phyloP scores from a whole-genome alignment of 805 yeast species.

The Barnettozyma sucrosica region DNA sequence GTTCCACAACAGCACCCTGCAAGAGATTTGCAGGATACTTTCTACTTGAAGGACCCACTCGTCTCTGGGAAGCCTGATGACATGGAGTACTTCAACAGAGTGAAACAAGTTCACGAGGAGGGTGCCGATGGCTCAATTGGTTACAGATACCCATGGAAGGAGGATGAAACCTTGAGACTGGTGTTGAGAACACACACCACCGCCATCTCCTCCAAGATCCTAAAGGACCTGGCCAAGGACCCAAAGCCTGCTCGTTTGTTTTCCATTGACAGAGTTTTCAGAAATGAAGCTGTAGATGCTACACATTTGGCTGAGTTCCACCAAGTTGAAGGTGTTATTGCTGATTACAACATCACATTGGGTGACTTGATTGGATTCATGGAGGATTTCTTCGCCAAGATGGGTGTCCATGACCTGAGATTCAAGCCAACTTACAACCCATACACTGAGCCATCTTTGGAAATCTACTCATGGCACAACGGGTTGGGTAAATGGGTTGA shows the following conservation, averaged over 20 bases:
- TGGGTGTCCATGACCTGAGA: conserved; percentile 94
- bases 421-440: conserved; percentile 99
- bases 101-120: conserved; percentile 77
- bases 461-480: conserved; percentile 93
- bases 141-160: conserved; percentile 97
- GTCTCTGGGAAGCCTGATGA: conserved; percentile 81
- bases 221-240: conserved; percentile 78
- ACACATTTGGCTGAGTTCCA: conserved; percentile 99
- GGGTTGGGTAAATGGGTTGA: conserved; percentile 97
- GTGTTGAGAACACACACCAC: conserved; percentile 98
- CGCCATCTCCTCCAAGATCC: conserved; percentile 84
- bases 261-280: conserved; percentile 96
- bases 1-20: conserved; percentile 99
- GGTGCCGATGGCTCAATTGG: conserved; percentile 95
- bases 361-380: conserved; percentile 97
- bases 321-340: conserved; percentile 98
- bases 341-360: conserved; percentile 89
- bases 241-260: conserved; percentile 89
- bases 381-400: conserved; percentile 93
- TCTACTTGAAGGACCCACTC: conserved; percentile 90
- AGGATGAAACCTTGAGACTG: conserved; percentile 81
- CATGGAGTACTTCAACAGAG: conserved; percentile 66
- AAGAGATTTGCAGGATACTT: conserved; percentile 97
- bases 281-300: conserved; percentile 99
- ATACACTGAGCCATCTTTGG: conserved; percentile 98